Conservation (phyloP, 768 basidiomycete genomes). For the Aureoboletus auriporus region DNA sequence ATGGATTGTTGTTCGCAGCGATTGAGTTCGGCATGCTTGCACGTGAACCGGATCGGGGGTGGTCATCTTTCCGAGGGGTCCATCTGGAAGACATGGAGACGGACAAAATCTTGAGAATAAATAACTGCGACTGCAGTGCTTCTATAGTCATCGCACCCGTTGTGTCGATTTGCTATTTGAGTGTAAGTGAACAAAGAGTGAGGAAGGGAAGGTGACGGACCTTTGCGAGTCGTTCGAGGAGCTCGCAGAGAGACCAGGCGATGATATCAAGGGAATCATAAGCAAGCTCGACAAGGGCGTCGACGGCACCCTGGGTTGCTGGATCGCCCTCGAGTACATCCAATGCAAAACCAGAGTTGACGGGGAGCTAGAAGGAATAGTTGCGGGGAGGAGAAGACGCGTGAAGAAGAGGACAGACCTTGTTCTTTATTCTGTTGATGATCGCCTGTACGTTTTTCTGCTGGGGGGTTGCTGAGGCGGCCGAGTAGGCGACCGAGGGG, state of each 20-base stretch:
- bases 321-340: constrained; percentile 72
- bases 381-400: not conserved
- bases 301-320: constrained; percentile 71
- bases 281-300: constrained; percentile 77
- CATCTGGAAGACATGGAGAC: constrained; percentile 77
- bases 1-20: constrained; percentile 31
- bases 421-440: constrained; percentile 76
- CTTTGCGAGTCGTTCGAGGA: constrained; percentile 74
- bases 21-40: constrained; percentile 35
- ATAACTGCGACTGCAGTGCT: constrained; percentile 82
- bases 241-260: constrained; percentile 69
- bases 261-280: constrained; percentile 77
- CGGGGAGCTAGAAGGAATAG: constrained; percentile 60
- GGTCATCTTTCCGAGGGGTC: constrained; percentile 43
- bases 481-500: constrained; percentile 35
- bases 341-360: constrained; percentile 72
- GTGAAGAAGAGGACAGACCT: constrained; percentile 43
- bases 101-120: constrained; percentile 77
- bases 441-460: constrained; percentile 80
- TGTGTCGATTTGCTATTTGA: constrained; percentile 48
- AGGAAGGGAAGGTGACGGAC: constrained; percentile 36
- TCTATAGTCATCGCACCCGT: constrained; percentile 57
- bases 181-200: constrained; percentile 11
- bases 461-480: constrained; percentile 53
- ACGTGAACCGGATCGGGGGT: constrained; percentile 39